These are phyloP conservation scores for Leccinum proliferum DNA, from an alignment of 1,284 basidiomycete species.

Conservation along the genomic window DNA sequence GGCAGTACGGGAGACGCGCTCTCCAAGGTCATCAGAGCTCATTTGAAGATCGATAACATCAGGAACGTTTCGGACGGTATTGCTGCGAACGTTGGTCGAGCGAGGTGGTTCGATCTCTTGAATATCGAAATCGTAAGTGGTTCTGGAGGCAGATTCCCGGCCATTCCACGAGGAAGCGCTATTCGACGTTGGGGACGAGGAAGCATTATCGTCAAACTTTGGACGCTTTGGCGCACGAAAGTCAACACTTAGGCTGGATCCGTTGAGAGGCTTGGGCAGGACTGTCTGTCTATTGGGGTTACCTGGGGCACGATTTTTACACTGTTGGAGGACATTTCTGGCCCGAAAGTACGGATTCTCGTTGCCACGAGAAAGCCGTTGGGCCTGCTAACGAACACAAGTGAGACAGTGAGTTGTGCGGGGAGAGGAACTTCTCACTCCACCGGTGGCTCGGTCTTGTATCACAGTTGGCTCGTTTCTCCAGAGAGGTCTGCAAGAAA, in stretches of 20 bases:
- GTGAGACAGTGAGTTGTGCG: slow-evolving; percentile 9
- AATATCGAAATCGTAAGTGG: slow-evolving; percentile 19
- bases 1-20: slow-evolving; percentile 8
- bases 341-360: slow-evolving; percentile 18
- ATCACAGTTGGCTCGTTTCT: slow-evolving; percentile 20
- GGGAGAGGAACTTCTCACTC: slow-evolving; percentile 14
- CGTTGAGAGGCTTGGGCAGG: slow-evolving; percentile 7
- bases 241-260: neutral
- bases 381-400: slow-evolving; percentile 9
- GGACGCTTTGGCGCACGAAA: slow-evolving; percentile 17
- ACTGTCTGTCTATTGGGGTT: slow-evolving; percentile 26
- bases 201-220: slow-evolving; percentile 5
- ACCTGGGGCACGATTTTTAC: slow-evolving; percentile 4
- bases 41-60: slow-evolving; percentile 17
- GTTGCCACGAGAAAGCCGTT: neutral
- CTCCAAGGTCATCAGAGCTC: slow-evolving; percentile 20
- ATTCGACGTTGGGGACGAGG: no score
- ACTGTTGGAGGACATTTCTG: slow-evolving; percentile 1
- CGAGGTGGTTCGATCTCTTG: slow-evolving; percentile 13
- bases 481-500: slow-evolving; percentile 14
- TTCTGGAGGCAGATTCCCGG: neutral
- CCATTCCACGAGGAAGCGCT: no score
- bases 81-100: no score
- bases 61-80: no score
- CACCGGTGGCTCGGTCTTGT: slow-evolving; percentile 7